Percentiles rank a stretch among this genome's conserved stretches.
Conservation (phyloP, 305 asterid genomes). For the Rubia balearica region DNA sequence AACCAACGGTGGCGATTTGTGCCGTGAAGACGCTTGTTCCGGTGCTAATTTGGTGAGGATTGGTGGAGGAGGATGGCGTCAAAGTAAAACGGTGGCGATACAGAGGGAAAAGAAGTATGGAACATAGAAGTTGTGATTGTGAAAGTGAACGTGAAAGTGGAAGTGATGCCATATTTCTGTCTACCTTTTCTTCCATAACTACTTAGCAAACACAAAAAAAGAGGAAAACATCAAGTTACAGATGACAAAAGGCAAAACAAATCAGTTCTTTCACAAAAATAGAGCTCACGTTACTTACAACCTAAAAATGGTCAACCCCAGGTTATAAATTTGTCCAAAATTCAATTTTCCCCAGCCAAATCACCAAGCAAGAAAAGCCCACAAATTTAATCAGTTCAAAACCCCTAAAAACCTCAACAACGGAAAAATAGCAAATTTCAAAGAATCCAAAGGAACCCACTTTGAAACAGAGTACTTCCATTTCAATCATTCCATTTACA, state of each 20-base stretch:
- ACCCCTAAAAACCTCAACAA: neutral
- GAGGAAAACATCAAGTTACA: slow-evolving; percentile 9
- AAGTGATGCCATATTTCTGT: slow-evolving; percentile 12
- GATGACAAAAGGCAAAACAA: slow-evolving; percentile 8
- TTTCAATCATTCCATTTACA: neutral
- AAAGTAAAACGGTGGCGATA: no score
- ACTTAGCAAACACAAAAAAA: slow-evolving; percentile 33
- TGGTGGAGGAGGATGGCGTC: no score
- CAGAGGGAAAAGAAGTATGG: slow-evolving; percentile 18
- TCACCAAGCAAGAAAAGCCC: neutral
- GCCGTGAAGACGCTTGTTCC: no score
- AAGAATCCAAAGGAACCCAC: neutral
- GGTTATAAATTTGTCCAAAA: neutral
- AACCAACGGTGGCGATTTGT: no score
- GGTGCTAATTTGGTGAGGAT: no score
- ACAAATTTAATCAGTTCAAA: neutral
- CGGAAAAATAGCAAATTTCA: neutral
- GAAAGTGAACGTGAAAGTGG: slow-evolving; percentile 18
- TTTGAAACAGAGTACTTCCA: neutral
- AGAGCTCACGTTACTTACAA: neutral
- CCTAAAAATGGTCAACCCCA: neutral
- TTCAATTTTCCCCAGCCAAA: neutral
- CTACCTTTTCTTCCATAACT: slow-evolving; percentile 24
- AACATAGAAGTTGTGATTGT: slow-evolving; percentile 52
- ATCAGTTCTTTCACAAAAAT: slow-evolving; percentile 5